These are phyloP conservation scores for Arthrobotrys conoides DNA, from an alignment of 2,329 filamentous ascomycete genomes.

Conservation along the genomic window DNA sequence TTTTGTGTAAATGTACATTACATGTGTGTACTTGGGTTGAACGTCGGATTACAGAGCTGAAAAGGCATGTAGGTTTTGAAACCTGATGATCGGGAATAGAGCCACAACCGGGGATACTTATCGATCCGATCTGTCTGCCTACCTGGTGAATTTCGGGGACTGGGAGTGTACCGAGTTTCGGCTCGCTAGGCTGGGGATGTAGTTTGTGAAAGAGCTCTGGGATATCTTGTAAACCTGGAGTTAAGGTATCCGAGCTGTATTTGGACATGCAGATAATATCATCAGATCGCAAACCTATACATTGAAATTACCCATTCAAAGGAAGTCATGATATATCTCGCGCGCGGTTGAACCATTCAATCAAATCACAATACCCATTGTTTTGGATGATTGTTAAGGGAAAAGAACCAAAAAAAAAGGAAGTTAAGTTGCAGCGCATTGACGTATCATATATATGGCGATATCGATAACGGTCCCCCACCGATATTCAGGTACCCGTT, in stretches of 20 bases:
- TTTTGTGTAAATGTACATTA: neutral
- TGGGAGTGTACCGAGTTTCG: slow-evolving; percentile 20
- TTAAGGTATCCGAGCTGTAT: neutral
- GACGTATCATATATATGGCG: slow-evolving; percentile 15
- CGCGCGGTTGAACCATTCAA: neutral
- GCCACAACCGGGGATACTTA: slow-evolving; percentile 18
- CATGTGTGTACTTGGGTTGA: neutral
- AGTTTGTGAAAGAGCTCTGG: slow-evolving; percentile 1
- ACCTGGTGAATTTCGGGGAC: slow-evolving; percentile 6
- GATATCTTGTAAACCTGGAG: neutral
- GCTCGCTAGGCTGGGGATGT: slow-evolving; percentile 24
- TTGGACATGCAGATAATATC: neutral
- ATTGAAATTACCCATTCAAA: neutral
- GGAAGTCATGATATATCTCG: neutral
- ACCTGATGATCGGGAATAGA: slow-evolving; percentile 8
- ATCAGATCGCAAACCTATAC: neutral
- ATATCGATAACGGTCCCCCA: slow-evolving; percentile 44
- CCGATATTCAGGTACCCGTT: slow-evolving; percentile 53
- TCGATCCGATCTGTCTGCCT: slow-evolving; percentile 27
- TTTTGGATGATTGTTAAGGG: neutral
- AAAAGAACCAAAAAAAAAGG: neutral
- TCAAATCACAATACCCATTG: neutral
- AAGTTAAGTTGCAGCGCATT: slow-evolving; percentile 1
- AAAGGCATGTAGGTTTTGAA: slow-evolving; percentile 13
- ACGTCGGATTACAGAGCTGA: slow-evolving; percentile 4